Evolutionary conservation across 106 monocot genomes (phyloP).

Genomic region (Dioscorea dumetorum): DNA sequence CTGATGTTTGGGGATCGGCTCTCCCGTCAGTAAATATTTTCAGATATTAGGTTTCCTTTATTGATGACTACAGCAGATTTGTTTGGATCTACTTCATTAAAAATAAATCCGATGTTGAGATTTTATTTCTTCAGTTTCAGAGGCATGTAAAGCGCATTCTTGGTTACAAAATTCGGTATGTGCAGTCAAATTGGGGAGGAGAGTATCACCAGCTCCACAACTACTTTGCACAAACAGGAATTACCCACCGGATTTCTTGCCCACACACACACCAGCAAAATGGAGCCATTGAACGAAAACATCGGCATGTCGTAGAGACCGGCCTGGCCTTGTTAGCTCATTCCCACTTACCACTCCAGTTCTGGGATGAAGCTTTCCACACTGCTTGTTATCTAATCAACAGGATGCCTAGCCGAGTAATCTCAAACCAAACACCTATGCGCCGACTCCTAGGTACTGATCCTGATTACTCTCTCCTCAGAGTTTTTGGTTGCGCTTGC

Average conservation of each 20-base stretch:
- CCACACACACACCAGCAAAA: slow-evolving; percentile 6
- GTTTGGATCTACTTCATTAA: not conserved
- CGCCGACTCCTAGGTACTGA: not conserved
- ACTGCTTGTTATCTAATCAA: not conserved
- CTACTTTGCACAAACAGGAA: not conserved
- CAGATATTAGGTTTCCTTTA: not conserved
- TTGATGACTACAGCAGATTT: slow-evolving; percentile 2
- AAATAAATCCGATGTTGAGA: not conserved
- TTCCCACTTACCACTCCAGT: not conserved
- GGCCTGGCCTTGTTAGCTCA: not conserved
- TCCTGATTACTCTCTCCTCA: not conserved
- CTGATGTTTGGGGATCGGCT: too few species aligned
- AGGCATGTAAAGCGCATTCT: not conserved
- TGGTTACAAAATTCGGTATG: not conserved
- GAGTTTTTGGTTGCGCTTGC: slow-evolving; percentile 2
- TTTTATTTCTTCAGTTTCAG: not conserved
- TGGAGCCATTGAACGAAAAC: slow-evolving; percentile 3
- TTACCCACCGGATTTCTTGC: not conserved
- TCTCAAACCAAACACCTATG: not conserved
- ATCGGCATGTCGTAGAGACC: slow-evolving; percentile 6
- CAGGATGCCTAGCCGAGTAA: not conserved
- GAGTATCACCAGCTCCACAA: not conserved
- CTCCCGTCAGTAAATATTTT: too few species aligned
- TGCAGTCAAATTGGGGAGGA: slow-evolving; percentile 8
- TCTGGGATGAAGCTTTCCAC: slow-evolving; percentile 2